Conservation (phyloP, 176 grass and related monocot species). For the Juncus inflexus region DNA sequence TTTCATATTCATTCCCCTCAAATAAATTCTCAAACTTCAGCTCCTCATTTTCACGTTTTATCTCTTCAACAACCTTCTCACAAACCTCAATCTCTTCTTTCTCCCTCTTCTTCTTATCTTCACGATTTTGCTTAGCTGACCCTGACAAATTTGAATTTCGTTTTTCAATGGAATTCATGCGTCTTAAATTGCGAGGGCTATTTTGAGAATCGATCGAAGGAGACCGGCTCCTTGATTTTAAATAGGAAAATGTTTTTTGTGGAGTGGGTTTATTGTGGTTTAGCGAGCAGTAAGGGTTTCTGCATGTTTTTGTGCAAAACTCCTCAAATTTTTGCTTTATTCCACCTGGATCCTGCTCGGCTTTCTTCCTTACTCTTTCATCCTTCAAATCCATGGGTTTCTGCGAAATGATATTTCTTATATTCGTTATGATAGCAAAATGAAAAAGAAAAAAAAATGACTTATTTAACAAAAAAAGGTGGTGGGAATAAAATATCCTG, state of each 20-base stretch:
- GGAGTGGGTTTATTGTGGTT: not conserved
- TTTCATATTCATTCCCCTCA: not conserved
- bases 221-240: constrained; percentile 6
- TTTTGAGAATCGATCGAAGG: constrained; percentile 14
- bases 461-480: no score
- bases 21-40: not conserved
- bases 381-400: constrained; percentile 3
- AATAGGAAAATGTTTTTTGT: constrained; percentile 1
- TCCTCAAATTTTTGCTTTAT: constrained; percentile 8
- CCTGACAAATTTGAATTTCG: constrained; percentile 13
- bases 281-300: not conserved
- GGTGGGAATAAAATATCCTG: no score
- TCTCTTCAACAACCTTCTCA: constrained; percentile 17
- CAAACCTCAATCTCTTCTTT: constrained; percentile 14
- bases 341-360: not conserved
- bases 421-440: not conserved
- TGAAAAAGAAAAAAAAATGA: no score
- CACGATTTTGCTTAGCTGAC: not conserved
- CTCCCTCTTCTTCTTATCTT: not conserved
- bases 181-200: constrained; percentile 14
- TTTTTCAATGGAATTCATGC: not conserved
- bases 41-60: constrained; percentile 1
- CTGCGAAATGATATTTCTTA: constrained; percentile 19
- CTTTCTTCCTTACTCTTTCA: constrained; percentile 26
- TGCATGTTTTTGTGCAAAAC: not conserved